Percentiles rank a stretch among this genome's conserved stretches.
These are phyloP conservation scores for Aspergillus asperescens DNA, from an alignment of 495 filamentous ascomycete species.

Conservation along the genomic window DNA sequence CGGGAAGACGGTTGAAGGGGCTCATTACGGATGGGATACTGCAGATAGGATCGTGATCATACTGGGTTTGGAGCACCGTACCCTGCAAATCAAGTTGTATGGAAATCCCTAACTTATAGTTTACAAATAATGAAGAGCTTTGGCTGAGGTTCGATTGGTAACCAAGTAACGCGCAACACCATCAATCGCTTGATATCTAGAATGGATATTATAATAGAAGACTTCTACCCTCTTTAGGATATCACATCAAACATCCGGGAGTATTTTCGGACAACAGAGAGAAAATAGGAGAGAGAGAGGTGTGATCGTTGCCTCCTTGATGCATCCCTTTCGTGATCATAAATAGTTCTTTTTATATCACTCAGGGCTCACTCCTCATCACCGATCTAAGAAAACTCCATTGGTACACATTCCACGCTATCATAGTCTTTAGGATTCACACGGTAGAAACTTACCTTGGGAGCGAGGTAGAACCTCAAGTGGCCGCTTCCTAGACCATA, in stretches of 20 bases:
- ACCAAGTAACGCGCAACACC: slow-evolving; percentile 6
- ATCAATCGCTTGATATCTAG: slow-evolving; percentile 24
- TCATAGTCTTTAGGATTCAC: slow-evolving; percentile 6
- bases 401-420: neutral
- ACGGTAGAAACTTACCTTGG: slow-evolving; percentile 72
- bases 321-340: slow-evolving; percentile 32
- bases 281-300: slow-evolving; percentile 20
- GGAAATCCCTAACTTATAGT: neutral
- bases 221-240: slow-evolving; percentile 1
- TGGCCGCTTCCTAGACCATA: slow-evolving; percentile 84
- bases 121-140: neutral
- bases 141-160: neutral
- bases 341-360: slow-evolving; percentile 25
- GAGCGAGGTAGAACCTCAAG: slow-evolving; percentile 93
- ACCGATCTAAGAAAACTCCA: slow-evolving; percentile 58
- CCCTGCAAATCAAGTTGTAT: neutral
- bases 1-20: too few species aligned
- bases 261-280: slow-evolving; percentile 17
- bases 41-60: too few species aligned
- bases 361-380: slow-evolving; percentile 65
- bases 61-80: neutral
- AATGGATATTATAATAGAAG: slow-evolving; percentile 21
- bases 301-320: slow-evolving; percentile 31
- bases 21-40: too few species aligned
- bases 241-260: slow-evolving; percentile 15